Percentiles rank a stretch among this genome's conserved stretches.
phyloP scores from a whole-genome alignment of 148 eudicot species.

The Cornus controversa region DNA sequence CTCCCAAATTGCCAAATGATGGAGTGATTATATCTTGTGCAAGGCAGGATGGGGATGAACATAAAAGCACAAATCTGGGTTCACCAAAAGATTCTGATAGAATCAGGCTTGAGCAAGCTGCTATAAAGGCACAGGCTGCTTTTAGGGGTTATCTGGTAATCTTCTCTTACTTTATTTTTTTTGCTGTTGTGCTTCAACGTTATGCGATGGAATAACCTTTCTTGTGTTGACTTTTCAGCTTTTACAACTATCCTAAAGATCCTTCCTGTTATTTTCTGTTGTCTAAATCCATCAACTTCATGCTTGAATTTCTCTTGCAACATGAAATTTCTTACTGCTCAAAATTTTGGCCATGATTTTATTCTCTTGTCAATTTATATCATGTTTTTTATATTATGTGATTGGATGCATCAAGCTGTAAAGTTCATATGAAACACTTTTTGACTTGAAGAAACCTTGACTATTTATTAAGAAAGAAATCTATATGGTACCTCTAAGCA shows the following conservation, averaged over 20 bases:
- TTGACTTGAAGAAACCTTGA: not conserved
- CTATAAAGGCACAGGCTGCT: conserved; percentile 39
- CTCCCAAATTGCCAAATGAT: not conserved
- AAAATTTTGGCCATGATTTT: not conserved
- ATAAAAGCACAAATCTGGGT: not conserved
- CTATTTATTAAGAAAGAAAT: not conserved
- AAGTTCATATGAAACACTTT: not conserved
- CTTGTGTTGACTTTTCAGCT: not conserved
- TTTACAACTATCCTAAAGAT: not conserved
- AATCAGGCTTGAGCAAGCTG: conserved; percentile 29
- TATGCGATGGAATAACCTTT: not conserved
- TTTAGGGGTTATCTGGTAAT: conserved; percentile 46
- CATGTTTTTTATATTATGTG: not conserved
- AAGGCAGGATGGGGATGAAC: conserved; percentile 15
- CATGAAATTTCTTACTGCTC: not conserved
- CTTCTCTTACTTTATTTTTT: not conserved
- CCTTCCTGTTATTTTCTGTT: not conserved
- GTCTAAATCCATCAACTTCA: not conserved
- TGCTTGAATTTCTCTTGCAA: not conserved
- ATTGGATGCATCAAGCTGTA: not conserved
- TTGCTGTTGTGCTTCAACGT: not conserved
- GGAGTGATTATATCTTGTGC: not conserved
- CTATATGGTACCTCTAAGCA: not conserved
- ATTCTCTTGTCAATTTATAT: not conserved
- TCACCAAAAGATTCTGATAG: conserved; percentile 22